Conservation (phyloP, 148 eudicot genomes). For the Rhododendron ovatum region DNA sequence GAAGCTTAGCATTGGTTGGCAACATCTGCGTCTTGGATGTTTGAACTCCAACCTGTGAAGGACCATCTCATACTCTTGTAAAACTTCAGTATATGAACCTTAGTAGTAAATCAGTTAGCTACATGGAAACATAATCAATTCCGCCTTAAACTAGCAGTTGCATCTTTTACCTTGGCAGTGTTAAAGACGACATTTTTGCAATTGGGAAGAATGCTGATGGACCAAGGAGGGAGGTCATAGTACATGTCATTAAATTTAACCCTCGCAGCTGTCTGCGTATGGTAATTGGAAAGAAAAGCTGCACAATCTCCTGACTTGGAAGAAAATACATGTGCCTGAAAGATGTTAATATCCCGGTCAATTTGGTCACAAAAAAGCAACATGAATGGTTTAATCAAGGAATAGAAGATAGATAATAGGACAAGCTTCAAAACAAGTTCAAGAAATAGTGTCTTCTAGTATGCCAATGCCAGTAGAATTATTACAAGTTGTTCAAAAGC, state of each 20-base stretch:
- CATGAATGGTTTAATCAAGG: neutral
- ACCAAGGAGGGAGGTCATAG: slow-evolving; percentile 91
- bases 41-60: slow-evolving; percentile 55
- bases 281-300: slow-evolving; percentile 79
- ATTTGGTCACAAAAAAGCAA: neutral
- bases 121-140: neutral
- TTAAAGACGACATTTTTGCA: slow-evolving; percentile 78
- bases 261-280: slow-evolving; percentile 38
- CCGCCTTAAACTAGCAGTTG: neutral
- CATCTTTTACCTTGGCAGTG: slow-evolving; percentile 62
- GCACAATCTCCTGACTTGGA: slow-evolving; percentile 67
- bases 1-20: slow-evolving; percentile 36
- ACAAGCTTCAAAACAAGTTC: neutral
- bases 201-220: slow-evolving; percentile 95
- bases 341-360: neutral
- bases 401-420: neutral
- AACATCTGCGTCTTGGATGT: slow-evolving; percentile 49
- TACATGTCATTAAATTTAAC: slow-evolving; percentile 56
- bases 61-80: neutral
- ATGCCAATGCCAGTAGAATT: neutral
- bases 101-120: neutral
- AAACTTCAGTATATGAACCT: neutral
- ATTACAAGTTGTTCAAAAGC: neutral
- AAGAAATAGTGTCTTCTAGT: neutral
- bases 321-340: slow-evolving; percentile 82